Evolutionary conservation across 805 yeast species (phyloP).

Genomic region (Candida ponderosae): DNA sequence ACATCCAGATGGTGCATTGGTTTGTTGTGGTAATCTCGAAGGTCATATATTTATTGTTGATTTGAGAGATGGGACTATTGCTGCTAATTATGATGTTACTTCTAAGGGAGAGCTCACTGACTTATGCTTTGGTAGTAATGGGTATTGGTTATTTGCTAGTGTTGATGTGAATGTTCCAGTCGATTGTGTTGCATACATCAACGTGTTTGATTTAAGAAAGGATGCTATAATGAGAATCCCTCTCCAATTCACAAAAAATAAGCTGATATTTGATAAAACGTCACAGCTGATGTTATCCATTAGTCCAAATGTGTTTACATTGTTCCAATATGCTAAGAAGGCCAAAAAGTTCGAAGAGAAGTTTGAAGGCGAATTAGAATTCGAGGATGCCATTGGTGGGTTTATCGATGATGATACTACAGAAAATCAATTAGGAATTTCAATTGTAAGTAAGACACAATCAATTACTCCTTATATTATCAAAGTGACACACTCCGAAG

Average conservation of each 20-base stretch:
- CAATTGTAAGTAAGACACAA: neutral
- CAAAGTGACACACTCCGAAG: conserved; percentile 15
- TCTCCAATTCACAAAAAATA: neutral
- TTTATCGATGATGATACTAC: neutral
- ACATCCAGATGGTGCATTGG: conserved; percentile 43
- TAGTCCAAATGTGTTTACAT: conserved; percentile 3
- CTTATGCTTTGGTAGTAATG: conserved; percentile 51
- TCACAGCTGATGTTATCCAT: conserved; percentile 13
- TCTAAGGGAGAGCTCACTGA: conserved; percentile 5
- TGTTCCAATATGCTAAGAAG: conserved; percentile 14
- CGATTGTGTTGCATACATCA: conserved; percentile 18
- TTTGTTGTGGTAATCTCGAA: conserved; percentile 24
- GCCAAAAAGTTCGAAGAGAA: conserved; percentile 12
- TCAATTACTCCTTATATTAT: conserved; percentile 24
- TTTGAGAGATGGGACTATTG: conserved; percentile 24
- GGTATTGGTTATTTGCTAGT: conserved; percentile 47
- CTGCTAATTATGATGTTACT: conserved; percentile 14
- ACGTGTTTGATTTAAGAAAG: conserved; percentile 45
- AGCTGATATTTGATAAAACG: conserved; percentile 14
- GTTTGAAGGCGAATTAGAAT: conserved; percentile 3
- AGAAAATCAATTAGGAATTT: neutral
- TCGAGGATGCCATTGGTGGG: conserved; percentile 1
- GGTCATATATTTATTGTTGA: conserved; percentile 26
- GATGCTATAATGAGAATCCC: conserved; percentile 3
- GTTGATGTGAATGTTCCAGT: conserved; percentile 18